These are phyloP conservation scores for Phytophthora citricola DNA, from an alignment of 352 stramenopile species.

Conservation along the genomic window DNA sequence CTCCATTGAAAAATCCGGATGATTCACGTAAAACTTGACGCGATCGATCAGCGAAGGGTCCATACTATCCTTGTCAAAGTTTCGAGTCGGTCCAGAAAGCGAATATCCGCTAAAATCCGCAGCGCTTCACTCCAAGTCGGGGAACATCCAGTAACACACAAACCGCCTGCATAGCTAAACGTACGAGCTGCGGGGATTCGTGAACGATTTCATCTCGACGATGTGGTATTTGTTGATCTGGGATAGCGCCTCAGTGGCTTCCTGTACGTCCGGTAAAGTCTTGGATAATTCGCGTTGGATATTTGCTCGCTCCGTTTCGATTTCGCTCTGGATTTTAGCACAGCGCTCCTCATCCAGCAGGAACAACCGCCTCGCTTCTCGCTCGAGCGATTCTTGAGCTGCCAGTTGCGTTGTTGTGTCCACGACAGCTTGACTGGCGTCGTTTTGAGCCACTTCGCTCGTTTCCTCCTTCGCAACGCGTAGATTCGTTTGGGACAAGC, in stretches of 20 bases:
- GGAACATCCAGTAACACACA: slow-evolving; percentile 65
- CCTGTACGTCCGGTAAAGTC: slow-evolving; percentile 61
- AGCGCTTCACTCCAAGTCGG: slow-evolving; percentile 76
- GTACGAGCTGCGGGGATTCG: slow-evolving; percentile 74
- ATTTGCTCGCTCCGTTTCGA: slow-evolving; percentile 57
- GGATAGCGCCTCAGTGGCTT: slow-evolving; percentile 63
- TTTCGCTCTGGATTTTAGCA: slow-evolving; percentile 55
- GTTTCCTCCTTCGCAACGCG: slow-evolving; percentile 48
- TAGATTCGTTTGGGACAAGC: slow-evolving; percentile 32
- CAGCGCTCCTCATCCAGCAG: slow-evolving; percentile 67
- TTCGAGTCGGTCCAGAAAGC: slow-evolving; percentile 67
- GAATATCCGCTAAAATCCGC: slow-evolving; percentile 71
- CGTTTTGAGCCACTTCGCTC: slow-evolving; percentile 38
- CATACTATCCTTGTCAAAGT: slow-evolving; percentile 66
- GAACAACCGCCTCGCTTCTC: slow-evolving; percentile 53
- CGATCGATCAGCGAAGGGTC: slow-evolving; percentile 53
- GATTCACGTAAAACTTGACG: slow-evolving; percentile 66
- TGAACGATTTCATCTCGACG: slow-evolving; percentile 84
- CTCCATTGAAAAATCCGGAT: slow-evolving; percentile 81
- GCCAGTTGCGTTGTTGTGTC: slow-evolving; percentile 35
- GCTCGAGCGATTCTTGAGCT: slow-evolving; percentile 47
- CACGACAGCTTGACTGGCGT: slow-evolving; percentile 40
- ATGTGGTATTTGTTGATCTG: slow-evolving; percentile 87
- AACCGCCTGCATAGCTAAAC: slow-evolving; percentile 80
- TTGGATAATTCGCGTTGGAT: slow-evolving; percentile 70